A percentile compares a stretch with the other conserved stretches of the same genome.
These are phyloP conservation scores for Aspergillus bombycis DNA, from an alignment of 2,329 filamentous ascomycete species.

Conservation along the genomic window DNA sequence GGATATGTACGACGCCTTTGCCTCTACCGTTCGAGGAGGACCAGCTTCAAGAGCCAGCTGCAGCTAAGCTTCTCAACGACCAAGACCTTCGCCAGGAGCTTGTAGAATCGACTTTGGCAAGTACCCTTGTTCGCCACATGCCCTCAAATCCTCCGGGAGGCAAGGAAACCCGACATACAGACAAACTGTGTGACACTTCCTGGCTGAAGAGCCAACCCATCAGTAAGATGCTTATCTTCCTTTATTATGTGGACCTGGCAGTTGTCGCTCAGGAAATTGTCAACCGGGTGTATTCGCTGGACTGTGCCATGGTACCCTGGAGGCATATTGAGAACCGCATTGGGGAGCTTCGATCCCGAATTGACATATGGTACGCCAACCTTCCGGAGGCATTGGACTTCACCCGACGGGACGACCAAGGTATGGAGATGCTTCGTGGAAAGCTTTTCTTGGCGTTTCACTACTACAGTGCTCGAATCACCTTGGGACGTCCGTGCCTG, in stretches of 20 bases:
- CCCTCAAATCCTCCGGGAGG: constrained; percentile 34
- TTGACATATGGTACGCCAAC: constrained; percentile 43
- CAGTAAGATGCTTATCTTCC: constrained; percentile 40
- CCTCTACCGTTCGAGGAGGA: constrained; percentile 47
- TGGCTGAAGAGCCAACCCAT: constrained; percentile 42
- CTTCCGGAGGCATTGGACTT: constrained; percentile 44
- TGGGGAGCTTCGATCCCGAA: constrained; percentile 39
- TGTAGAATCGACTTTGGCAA: constrained; percentile 36
- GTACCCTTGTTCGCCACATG: constrained; percentile 35
- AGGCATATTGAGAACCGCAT: constrained; percentile 45
- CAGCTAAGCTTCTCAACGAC: constrained; percentile 38
- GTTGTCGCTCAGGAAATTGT: constrained; percentile 47
- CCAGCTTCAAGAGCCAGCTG: constrained; percentile 36
- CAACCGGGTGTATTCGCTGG: constrained; percentile 46
- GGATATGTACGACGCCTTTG: constrained; percentile 47
- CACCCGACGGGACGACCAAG: constrained; percentile 34
- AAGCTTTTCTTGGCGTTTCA: constrained; percentile 48
- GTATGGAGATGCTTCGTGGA: constrained; percentile 36
- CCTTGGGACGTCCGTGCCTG: constrained; percentile 50
- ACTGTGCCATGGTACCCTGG: constrained; percentile 44
- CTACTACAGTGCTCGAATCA: constrained; percentile 49
- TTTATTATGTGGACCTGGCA: constrained; percentile 44
- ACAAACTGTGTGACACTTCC: constrained; percentile 30
- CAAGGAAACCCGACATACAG: constrained; percentile 26
- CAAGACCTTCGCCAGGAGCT: constrained; percentile 33